These are phyloP conservation scores for Calonectria hongkongensis DNA, from an alignment of 2,329 filamentous ascomycete genomes.

Conservation along the genomic window DNA sequence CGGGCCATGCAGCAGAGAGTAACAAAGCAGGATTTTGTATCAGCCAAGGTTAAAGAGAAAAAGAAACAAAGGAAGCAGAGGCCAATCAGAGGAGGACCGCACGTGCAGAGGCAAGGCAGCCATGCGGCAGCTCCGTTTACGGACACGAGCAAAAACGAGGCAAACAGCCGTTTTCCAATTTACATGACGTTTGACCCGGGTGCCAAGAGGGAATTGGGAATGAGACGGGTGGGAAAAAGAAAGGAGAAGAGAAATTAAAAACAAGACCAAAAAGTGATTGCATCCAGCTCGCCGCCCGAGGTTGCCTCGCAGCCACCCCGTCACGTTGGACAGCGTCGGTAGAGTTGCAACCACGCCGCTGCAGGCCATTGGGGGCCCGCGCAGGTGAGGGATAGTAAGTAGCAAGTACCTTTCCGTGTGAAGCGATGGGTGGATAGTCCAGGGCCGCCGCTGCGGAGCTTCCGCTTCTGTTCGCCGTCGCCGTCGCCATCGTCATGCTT, in stretches of 20 bases:
- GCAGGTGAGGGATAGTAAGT: neutral
- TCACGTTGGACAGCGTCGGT: slow-evolving; percentile 14
- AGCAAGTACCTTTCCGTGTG: neutral
- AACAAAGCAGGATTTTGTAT: neutral
- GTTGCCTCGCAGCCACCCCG: slow-evolving; percentile 1
- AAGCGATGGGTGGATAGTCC: neutral
- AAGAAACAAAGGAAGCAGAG: neutral
- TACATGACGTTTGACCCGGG: too few species aligned
- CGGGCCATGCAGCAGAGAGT: neutral
- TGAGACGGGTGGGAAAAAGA: neutral
- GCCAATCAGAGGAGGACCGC: neutral
- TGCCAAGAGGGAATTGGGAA: neutral
- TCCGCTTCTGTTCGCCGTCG: too few species aligned
- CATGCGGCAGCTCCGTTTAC: too few species aligned
- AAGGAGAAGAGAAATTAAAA: neutral
- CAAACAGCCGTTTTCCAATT: neutral
- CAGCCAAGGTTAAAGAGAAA: neutral
- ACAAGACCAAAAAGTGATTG: neutral
- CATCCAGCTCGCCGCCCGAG: neutral
- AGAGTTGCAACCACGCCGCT: slow-evolving; percentile 5
- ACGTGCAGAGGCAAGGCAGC: neutral
- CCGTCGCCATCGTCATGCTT: too few species aligned
- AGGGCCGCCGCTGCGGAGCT: neutral
- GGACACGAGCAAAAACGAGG: too few species aligned
- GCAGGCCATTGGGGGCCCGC: neutral